Evolutionary conservation across 2,329 filamentous ascomycete genomes (phyloP), one percentile per base, ranked within the genome.

Genomic region (Talaromyces marneffei): DNA sequence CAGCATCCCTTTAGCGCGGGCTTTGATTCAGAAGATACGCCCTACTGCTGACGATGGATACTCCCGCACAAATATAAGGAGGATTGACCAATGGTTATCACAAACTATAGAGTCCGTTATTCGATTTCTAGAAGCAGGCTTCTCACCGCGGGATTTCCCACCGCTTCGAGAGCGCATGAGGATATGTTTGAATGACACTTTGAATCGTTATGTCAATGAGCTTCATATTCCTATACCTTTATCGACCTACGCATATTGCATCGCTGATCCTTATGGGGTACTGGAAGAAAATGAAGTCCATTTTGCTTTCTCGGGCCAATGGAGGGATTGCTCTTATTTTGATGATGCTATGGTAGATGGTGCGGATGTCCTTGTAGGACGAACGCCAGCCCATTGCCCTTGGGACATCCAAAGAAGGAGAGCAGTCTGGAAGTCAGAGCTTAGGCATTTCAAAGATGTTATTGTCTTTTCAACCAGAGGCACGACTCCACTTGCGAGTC

Each of bases 401-500:
- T 86, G 82, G 1, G 85, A 87, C 66, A 82, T 87, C 0, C 85
- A 87, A 65, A 83, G 81, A 48, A 70, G 77, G 29, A 69, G 69
- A 33, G 79, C 80, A 0, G 77, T 83, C 0, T 81, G 75, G 66
- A 79, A 80, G 54, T 73, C 73, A 1, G 77, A 83, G 54, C 75
- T 87, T 0, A 76, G 78, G 0, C 79, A 85, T 65, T 76, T 86
- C 8, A 78, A 78, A 50, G 82, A 87, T 66, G 78, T 87, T 0
- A 79, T 85, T 14, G 77, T 87, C 0, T 87, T 87, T 64, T 74
- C 85, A 0, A 77, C 76, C 0, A 75, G 70, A 61, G 85, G 85
- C 0, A 64, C 73, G 7, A 77, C 75, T 16, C 82, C 85, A 0
- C 71, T 85, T 0, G 85, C 84, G 0, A 77, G 78, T n/a, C 82